Evolutionary conservation across 495 filamentous ascomycete genomes (phyloP).

Genomic region (Daldinia concentrica): DNA sequence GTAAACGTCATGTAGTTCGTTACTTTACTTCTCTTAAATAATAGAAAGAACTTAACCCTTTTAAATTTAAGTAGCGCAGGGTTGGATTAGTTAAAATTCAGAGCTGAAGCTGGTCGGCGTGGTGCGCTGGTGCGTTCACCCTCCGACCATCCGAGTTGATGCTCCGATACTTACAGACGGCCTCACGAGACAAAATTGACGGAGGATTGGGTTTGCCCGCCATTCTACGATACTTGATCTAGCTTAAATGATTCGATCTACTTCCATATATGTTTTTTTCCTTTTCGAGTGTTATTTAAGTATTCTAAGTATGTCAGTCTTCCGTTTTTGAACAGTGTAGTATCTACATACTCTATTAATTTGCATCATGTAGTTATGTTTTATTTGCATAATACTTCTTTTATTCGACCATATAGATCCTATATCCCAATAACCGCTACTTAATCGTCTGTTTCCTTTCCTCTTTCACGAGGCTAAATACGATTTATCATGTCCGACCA

Average conservation of each 20-base stretch:
- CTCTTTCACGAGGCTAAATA: no score
- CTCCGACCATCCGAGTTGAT: conserved; percentile 28
- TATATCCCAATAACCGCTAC: no score
- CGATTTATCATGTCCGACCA: conserved; percentile 9
- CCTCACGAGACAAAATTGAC: background rate
- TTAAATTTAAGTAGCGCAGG: no score
- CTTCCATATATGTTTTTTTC: background rate
- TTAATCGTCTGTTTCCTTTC: no score
- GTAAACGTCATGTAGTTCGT: no score
- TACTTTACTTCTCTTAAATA: no score
- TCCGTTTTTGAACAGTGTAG: background rate
- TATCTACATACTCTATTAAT: no score
- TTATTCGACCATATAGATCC: no score
- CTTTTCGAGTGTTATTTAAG: background rate
- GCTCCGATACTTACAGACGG: conserved; percentile 5
- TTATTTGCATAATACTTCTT: no score
- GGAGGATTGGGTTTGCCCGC: conserved; percentile 6
- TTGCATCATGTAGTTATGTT: no score
- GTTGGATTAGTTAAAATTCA: background rate
- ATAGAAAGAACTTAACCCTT: no score
- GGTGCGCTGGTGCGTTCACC: conserved; percentile 4
- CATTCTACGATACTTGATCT: no score
- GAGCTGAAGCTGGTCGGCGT: background rate
- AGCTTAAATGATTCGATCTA: background rate
- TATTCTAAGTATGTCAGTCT: background rate